Base-by-base conservation (phyloP, 306 rosid species). In the Astragalus membranaceus region DNA sequence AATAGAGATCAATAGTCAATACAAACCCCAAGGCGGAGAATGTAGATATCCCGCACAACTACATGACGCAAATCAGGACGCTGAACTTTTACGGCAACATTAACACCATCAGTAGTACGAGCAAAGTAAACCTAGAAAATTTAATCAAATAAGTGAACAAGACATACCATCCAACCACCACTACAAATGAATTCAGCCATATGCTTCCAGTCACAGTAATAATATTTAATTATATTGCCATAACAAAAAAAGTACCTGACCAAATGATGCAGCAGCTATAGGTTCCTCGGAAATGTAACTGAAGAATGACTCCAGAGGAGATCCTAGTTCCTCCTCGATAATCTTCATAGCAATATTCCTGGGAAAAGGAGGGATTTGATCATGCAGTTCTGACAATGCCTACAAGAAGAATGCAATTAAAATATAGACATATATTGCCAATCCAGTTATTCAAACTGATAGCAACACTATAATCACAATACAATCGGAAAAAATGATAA, bases 21-120 rank as follows among this genome's bases (percentile, higher is more conserved):
- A 86, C 93, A 62, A 58, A 93, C 98, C 97, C 97, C 98, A 53
- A 93, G 94, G 79, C 96, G 94, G 72, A 93, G 97, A 75, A 93
- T 93, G 85, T 88, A 90, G 80, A 88, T 79, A 80, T 93, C 98
- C 55, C 98, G 94, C 80, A 90, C 94, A 64, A 90, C 96, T 75
- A 88, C 85, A 75, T 93, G 98, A 52, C 17, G 90, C 92, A 93
- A 70, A 76, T 88, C 64, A 73, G 97, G 98, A 70, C 98, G 98
- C 82, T 90, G 97, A 76, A 93, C 97, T 83, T 90, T 93, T 48
- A 93, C 88, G 26, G 98, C 98, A 68, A 90, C 97, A 72, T 64
- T 54, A 56, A 70, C 74, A 55, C 96, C 98, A 64, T 90, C 96
- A 43, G 64, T 83, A 11, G 94, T 90, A 62, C 75, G 81, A 29